Evolutionary conservation across 1,284 basidiomycete species (phyloP).

Genomic region (Schizophyllum amplum): DNA sequence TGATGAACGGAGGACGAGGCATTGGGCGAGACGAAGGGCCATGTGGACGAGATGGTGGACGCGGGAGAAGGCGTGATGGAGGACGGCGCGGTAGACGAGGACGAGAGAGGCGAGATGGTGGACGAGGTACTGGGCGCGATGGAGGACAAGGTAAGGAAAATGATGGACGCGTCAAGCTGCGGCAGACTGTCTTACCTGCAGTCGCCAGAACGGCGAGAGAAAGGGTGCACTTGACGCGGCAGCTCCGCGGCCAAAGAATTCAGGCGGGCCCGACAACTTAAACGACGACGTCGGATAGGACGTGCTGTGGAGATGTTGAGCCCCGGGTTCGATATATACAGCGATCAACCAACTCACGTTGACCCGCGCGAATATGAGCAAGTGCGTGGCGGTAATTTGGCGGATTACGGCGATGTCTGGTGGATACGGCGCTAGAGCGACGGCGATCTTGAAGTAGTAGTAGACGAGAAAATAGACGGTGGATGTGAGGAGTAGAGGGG

Average conservation of each 20-base stretch:
- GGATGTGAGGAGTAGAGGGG: not conserved
- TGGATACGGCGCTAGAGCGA: not conserved
- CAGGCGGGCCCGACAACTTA: not conserved
- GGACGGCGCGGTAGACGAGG: no score
- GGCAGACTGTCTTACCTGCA: no score
- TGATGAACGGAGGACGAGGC: no score
- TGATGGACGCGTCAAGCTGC: no score
- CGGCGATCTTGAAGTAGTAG: not conserved
- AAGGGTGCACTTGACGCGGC: no score
- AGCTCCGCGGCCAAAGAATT: not conserved
- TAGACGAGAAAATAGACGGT: not conserved
- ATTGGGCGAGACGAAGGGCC: no score
- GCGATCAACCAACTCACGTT: not conserved
- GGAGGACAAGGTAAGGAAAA: no score
- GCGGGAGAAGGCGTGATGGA: no score
- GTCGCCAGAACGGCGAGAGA: no score
- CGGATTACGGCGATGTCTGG: not conserved
- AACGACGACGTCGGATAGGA: not conserved
- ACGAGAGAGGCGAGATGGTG: no score
- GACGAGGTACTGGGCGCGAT: no score
- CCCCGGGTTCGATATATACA: not conserved
- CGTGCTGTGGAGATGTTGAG: not conserved
- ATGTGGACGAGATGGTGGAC: no score
- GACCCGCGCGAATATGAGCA: not conserved
- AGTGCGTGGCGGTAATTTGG: not conserved